Base-by-base conservation (phyloP, 495 filamentous ascomycete species). In the Penicillium bovifimosum region DNA sequence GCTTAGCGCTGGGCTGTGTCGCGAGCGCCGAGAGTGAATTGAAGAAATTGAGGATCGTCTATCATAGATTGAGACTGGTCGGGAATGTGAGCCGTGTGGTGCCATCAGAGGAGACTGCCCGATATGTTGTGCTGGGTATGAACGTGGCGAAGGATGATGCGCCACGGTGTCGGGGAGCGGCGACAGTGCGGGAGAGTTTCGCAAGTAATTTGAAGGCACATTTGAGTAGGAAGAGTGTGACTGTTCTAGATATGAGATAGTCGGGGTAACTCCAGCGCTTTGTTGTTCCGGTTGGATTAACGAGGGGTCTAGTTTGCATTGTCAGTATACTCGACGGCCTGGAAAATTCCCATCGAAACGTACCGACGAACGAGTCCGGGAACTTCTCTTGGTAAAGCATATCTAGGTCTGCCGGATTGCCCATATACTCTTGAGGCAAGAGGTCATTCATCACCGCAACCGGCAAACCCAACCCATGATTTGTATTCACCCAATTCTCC, bases 341-440 rank as follows among this genome's bases (percentile, higher is more conserved):
- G 20, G 11, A 27, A 6, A n/a, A 50, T 45, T 11, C 24, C 10
- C 5, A 20, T 27, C 11, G 9, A 50, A 16, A 93, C 90, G 85
- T 81, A 96, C 91, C 89, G 73, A 96, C 86, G 75, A 80, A 91
- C 45, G 78, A 78, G 53, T 72, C 68, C 27, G 73, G 56, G 34
- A 75, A 61, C 57, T 87, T 89, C 51, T 86, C 86, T 57, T 81
- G 83, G 56, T 65, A 72, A 36, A 67, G 59, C 5, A 41, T 65
- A 9, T 76, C 73, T 38, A 66, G 52, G 13, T 76, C 73, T 26
- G 69, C 42, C 0, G 51, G n/a, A 29, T 45, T 60, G 1, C 58
- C 63, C 53, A 68, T 58, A 68, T 66, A 73, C 53, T 77, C 72
- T 66, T 76, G 72, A 61, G 75, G 27, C 65, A 83, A 84, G 46